Percentiles rank a stretch among this genome's conserved stretches.
phyloP scores from a whole-genome alignment of 495 filamentous ascomycete species.

The Tuber melanosporum region DNA sequence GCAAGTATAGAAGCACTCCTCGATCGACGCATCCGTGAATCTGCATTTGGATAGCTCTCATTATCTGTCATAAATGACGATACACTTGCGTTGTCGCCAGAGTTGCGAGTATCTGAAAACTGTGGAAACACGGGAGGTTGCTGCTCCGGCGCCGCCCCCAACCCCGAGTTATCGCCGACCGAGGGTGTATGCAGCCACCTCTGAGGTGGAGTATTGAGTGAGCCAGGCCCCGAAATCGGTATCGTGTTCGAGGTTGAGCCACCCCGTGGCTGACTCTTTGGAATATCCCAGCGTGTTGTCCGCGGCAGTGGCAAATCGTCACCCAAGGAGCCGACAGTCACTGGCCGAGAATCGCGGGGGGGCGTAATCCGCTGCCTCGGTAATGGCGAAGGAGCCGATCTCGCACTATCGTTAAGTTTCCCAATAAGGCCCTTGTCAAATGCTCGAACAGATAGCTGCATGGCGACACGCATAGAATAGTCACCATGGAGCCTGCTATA shows the following conservation, averaged over 20 bases:
- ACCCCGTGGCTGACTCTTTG: conserved; percentile 19
- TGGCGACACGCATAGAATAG: conserved; percentile 31
- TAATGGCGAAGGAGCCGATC: conserved; percentile 33
- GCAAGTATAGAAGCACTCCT: conserved; percentile 34
- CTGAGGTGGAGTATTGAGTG: conserved; percentile 31
- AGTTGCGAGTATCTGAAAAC: conserved; percentile 36
- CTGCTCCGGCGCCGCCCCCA: conserved; percentile 24
- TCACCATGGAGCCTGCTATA: conserved; percentile 32
- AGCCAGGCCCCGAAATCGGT: conserved; percentile 34
- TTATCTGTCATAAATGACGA: conserved; percentile 38
- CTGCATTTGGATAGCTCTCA: conserved; percentile 27
- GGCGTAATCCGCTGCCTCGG: conserved; percentile 22
- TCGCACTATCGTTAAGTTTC: conserved; percentile 38
- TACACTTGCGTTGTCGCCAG: conserved; percentile 36
- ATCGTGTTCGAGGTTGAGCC: conserved; percentile 32
- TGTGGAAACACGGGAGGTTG: conserved; percentile 24
- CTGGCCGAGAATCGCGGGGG: conserved; percentile 28
- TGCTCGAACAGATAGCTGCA: conserved; percentile 29
- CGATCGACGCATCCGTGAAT: conserved; percentile 31
- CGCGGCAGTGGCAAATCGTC: conserved; percentile 28
- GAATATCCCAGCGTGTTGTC: conserved; percentile 23
- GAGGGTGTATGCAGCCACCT: conserved; percentile 32
- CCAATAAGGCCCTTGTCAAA: conserved; percentile 36
- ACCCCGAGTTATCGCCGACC: conserved; percentile 20
- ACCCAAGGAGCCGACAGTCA: conserved; percentile 13